Evolutionary conservation across 352 stramenopile genomes (phyloP).

Genomic region (Pythium rhizo-oryzae): DNA sequence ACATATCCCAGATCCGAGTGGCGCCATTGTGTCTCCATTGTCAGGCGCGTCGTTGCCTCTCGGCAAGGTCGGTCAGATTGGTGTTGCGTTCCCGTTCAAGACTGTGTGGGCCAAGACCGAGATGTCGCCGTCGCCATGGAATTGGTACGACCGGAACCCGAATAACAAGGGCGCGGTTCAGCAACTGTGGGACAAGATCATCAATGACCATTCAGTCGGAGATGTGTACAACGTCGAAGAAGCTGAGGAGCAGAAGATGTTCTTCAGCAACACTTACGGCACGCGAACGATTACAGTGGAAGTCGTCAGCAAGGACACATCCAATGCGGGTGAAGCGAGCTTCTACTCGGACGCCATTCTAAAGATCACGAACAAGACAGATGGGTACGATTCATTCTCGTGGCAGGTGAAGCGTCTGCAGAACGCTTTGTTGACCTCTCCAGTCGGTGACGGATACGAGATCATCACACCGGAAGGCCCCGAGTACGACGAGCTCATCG

Average conservation of each 20-base stretch:
- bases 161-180: constrained; percentile 41
- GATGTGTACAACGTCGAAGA: constrained; percentile 41
- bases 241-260: constrained; percentile 35
- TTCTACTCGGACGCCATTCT: constrained; percentile 27
- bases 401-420: constrained; percentile 61
- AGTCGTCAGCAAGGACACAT: constrained; percentile 39
- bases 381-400: constrained; percentile 22
- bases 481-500: constrained; percentile 67
- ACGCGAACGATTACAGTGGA: constrained; percentile 46
- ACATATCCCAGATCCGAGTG: constrained; percentile 52
- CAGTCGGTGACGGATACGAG: constrained; percentile 31
- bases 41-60: constrained; percentile 55
- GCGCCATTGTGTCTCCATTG: constrained; percentile 54
- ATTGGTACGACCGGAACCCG: constrained; percentile 44
- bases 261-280: constrained; percentile 29
- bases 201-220: constrained; percentile 49
- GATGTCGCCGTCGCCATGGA: constrained; percentile 26
- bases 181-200: constrained; percentile 41
- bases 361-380: constrained; percentile 27
- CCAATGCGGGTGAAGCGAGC: background rate
- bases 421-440: constrained; percentile 35
- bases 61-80: constrained; percentile 50
- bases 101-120: constrained; percentile 61
- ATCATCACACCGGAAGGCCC: constrained; percentile 15
- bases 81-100: constrained; percentile 41